phyloP scores from a whole-genome alignment of 2,329 filamentous ascomycete genomes.

The Colletotrichum viniferum region DNA sequence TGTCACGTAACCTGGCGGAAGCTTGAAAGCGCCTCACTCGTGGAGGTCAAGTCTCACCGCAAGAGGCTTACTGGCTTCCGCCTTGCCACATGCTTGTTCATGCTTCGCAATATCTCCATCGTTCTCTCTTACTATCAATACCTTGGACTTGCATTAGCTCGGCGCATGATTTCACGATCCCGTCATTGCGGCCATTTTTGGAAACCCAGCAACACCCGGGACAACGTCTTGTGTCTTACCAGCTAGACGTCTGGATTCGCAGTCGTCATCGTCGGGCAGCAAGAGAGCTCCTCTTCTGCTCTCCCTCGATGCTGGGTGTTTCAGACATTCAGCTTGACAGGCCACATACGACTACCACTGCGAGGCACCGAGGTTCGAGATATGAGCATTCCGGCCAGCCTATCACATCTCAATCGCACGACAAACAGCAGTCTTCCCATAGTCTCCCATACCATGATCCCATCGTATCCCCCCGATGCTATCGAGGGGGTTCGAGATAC shows the following conservation, averaged over 20 bases:
- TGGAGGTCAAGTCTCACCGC: neutral
- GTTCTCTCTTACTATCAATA: neutral
- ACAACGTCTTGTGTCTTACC: neutral
- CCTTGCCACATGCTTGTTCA: neutral
- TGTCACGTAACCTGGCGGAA: neutral
- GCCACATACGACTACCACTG: neutral
- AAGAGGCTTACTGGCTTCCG: neutral
- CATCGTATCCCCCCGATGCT: neutral
- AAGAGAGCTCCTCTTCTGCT: neutral
- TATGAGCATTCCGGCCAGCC: neutral
- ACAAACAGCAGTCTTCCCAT: neutral
- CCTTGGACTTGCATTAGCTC: neutral
- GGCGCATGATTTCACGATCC: neutral
- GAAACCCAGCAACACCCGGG: neutral
- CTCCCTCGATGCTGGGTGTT: neutral
- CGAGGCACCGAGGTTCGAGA: neutral
- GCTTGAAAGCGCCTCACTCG: neutral
- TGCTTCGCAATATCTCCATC: neutral
- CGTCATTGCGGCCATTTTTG: neutral
- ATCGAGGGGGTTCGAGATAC: neutral
- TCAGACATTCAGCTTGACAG: neutral
- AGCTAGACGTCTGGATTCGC: neutral
- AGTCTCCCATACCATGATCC: neutral
- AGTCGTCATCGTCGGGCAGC: neutral
- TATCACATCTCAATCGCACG: neutral